Conservation (phyloP, 2,329 filamentous ascomycete species). For the Leptosphaerulina australis region DNA sequence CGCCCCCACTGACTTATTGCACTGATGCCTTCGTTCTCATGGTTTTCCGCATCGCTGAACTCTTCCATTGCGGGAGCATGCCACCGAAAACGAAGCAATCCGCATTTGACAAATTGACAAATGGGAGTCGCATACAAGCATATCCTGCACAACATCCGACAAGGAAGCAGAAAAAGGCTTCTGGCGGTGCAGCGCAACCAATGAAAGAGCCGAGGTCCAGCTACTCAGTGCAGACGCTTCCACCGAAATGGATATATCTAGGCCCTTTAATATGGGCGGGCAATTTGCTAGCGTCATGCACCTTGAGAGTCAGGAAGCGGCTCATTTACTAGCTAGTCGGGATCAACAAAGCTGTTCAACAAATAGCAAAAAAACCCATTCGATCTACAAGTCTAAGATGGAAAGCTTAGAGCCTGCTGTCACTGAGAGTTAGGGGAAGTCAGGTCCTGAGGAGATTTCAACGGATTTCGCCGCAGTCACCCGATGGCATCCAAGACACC, state of each 20-base stretch:
- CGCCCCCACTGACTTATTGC: neutral
- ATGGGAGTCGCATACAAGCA: neutral
- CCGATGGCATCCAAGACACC: neutral
- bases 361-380: neutral
- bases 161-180: constrained; percentile 11
- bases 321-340: neutral
- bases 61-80: neutral
- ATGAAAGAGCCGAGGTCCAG: neutral
- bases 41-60: neutral
- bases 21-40: neutral
- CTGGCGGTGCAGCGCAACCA: constrained; percentile 6
- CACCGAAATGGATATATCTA: constrained; percentile 9
- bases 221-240: constrained; percentile 2
- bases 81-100: neutral
- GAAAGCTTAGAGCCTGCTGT: neutral
- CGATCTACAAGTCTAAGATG: neutral
- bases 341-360: neutral
- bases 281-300: constrained; percentile 1
- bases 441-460: neutral
- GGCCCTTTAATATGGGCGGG: constrained; percentile 9
- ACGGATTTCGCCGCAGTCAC: constrained; percentile 6
- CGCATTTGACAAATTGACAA: neutral
- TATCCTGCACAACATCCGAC: constrained; percentile 2
- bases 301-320: neutral
- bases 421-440: neutral